Evolutionary conservation across 2,329 filamentous ascomycete species (phyloP).

Genomic region (Aspergillus ustus): DNA sequence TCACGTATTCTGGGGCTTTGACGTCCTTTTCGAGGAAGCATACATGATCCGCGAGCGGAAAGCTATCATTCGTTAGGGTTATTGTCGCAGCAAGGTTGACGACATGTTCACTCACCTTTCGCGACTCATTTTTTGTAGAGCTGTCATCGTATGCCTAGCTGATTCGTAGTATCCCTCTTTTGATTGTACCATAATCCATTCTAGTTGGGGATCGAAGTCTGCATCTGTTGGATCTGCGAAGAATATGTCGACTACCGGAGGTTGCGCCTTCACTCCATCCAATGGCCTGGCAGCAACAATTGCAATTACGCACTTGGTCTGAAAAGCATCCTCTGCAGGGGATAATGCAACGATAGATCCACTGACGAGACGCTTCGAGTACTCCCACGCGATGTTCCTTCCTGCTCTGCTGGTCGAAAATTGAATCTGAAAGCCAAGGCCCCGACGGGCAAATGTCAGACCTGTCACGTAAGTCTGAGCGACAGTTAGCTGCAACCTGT

Average conservation of each 20-base stretch:
- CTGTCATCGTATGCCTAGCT: slow-evolving; percentile 71
- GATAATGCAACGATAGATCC: slow-evolving; percentile 62
- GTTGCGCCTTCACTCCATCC: slow-evolving; percentile 64
- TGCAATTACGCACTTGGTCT: slow-evolving; percentile 69
- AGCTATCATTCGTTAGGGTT: slow-evolving; percentile 36
- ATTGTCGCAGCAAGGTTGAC: not conserved
- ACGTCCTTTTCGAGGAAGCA: slow-evolving; percentile 46
- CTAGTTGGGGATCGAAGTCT: slow-evolving; percentile 69
- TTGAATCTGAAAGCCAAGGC: slow-evolving; percentile 68
- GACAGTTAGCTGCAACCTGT: not conserved
- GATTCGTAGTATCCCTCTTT: slow-evolving; percentile 77
- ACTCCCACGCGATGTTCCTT: slow-evolving; percentile 70
- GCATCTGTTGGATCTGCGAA: slow-evolving; percentile 66
- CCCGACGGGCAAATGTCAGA: slow-evolving; percentile 65
- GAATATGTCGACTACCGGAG: slow-evolving; percentile 76
- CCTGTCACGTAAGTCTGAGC: slow-evolving; percentile 68
- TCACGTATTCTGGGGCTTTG: slow-evolving; percentile 58
- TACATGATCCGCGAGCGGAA: slow-evolving; percentile 51
- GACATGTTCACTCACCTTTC: slow-evolving; percentile 51
- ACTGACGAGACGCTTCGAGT: slow-evolving; percentile 61
- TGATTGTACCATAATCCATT: slow-evolving; percentile 80
- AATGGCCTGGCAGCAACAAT: slow-evolving; percentile 72
- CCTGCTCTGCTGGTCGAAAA: slow-evolving; percentile 71
- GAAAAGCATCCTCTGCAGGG: slow-evolving; percentile 63
- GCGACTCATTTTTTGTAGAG: slow-evolving; percentile 67